phyloP scores from a whole-genome alignment of 2,329 filamentous ascomycete genomes.

The Fusarium sterilihyphosum region DNA sequence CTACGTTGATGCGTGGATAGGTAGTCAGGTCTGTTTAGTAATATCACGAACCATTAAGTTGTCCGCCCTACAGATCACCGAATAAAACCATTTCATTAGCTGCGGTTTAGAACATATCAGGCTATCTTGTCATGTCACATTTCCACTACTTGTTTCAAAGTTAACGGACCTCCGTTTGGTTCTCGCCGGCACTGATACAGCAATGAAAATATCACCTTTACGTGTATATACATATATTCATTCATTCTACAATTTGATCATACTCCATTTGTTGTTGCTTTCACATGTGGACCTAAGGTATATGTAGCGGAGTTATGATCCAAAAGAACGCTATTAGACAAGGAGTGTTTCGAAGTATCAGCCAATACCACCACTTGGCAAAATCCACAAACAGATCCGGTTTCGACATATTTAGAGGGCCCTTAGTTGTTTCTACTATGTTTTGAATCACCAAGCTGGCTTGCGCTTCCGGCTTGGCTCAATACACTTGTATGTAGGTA shows the following conservation, averaged over 20 bases:
- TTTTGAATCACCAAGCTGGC: constrained; percentile 8
- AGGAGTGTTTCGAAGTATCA: constrained; percentile 25
- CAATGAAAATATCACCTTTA: not conserved
- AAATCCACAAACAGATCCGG: constrained; percentile 4
- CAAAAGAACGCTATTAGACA: constrained; percentile 2
- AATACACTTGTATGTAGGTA: not conserved
- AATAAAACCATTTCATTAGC: too few relatives aligned
- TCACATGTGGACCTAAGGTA: not conserved
- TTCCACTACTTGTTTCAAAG: not conserved
- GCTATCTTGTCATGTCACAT: not conserved
- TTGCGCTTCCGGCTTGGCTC: constrained; percentile 7
- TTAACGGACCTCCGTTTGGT: not conserved
- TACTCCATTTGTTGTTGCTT: not conserved
- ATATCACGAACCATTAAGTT: not conserved
- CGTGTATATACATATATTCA: not conserved
- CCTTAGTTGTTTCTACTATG: not conserved
- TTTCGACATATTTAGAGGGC: not conserved
- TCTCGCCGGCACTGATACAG: not conserved
- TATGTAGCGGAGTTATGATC: not conserved
- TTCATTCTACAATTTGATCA: not conserved
- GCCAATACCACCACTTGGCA: constrained; percentile 6
- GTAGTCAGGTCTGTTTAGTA: not conserved
- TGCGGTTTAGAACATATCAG: not conserved
- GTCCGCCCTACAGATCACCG: not conserved
- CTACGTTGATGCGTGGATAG: not conserved